Conservation (phyloP, 495 filamentous ascomycete species). For the Beverwykella pulmonaria region DNA sequence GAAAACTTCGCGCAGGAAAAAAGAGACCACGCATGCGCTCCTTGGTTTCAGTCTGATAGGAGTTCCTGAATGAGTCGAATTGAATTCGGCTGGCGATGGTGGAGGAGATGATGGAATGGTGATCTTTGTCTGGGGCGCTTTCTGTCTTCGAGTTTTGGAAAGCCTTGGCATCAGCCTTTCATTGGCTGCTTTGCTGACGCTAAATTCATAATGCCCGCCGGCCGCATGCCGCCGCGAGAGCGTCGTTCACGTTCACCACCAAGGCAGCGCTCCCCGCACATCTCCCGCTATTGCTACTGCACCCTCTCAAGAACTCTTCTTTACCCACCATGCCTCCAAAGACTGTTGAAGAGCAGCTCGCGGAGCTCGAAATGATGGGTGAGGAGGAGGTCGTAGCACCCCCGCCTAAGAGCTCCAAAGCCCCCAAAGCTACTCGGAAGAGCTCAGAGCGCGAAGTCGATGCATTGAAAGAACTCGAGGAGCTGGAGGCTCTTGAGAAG, state of each 20-base stretch:
- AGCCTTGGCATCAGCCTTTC: neutral
- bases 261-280: neutral
- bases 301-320: no score
- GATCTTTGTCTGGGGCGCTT: constrained; percentile 22
- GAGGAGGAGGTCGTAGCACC: constrained; percentile 30
- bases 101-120: constrained; percentile 21
- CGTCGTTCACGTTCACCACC: neutral
- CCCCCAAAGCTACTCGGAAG: constrained; percentile 47
- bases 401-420: constrained; percentile 40
- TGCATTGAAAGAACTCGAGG: constrained; percentile 60
- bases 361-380: constrained; percentile 38
- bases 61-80: constrained; percentile 3
- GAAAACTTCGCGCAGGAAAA: constrained; percentile 1
- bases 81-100: neutral
- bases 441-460: constrained; percentile 32
- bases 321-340: constrained; percentile 26
- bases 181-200: neutral
- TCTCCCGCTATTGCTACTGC: neutral
- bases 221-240: neutral
- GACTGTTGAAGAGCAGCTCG: constrained; percentile 40
- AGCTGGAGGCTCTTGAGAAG: constrained; percentile 76
- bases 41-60: neutral
- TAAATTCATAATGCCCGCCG: neutral
- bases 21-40: neutral
- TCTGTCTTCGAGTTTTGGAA: neutral